Base-by-base conservation (phyloP, 208 protist genomes). In the Wallacemonas collosoma region DNA sequence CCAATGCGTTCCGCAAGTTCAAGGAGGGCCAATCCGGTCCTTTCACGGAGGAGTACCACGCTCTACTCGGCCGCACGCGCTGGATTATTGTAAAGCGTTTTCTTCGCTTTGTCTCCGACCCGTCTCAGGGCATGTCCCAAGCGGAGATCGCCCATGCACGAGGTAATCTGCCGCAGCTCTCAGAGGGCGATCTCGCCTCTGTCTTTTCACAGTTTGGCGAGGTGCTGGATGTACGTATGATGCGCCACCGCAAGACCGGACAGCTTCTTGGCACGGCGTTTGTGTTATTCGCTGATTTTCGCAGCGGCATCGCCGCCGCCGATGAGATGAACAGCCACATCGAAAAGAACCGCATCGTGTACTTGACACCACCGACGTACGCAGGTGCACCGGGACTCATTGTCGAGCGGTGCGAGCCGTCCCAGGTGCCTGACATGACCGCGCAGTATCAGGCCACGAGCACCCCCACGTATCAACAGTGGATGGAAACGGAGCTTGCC, bases 201-300 rank as follows among this genome's bases (percentile, higher is more conserved):
- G 92, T 94, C 8, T 97, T 97, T 55, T 95, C 92, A 2, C 92
- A 97, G 70, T 97, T 97, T 65, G 92, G 92, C 51, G 81, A 93
- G 55, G 75, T 97, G 7, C 51, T 73, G 1, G 88, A 95, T 68
- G 87, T 97, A 9, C 86, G 85, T 2, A 92, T 91, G 77, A 74
- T 93, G 39, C 89, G 92, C 2, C 83, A 95, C 53, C 67, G 69
- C 12, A 85, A 83, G 40, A 93, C 77, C 0, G 89, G 92, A 3
- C 71, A 80, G 1, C 94, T 97, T 73, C 66, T 93, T 2, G 92
- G 92, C 53, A 91, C 87, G 15, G 86, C 87, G 0, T 97, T 95
- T 81, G 81, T 97, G 6, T 77, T 84, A 61, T 97, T 88, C 67
- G 75, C 47, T 4, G 82, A 95, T 64, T 90, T 86, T 60, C 82